A percentile compares a stretch with the other conserved stretches of the same genome.
These are phyloP conservation scores for Verbascum thapsus DNA, from an alignment of 257 asterid genomes.

Conservation along the genomic window DNA sequence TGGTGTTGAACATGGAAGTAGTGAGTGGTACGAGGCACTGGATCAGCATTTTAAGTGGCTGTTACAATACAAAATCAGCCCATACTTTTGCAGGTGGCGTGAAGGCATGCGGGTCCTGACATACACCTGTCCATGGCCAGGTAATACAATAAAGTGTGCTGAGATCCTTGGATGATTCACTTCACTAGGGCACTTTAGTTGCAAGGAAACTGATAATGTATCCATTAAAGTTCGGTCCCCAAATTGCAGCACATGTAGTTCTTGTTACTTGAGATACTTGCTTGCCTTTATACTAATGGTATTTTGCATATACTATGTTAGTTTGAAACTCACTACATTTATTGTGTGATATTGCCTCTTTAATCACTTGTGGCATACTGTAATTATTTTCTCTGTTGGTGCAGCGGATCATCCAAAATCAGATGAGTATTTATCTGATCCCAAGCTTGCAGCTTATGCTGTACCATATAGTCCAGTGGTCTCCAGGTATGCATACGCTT, in stretches of 20 bases:
- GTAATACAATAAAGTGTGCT: constrained; percentile 43
- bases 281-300: background rate
- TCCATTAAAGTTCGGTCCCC: constrained; percentile 13
- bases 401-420: constrained; percentile 98
- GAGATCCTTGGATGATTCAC: background rate
- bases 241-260: background rate
- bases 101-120: constrained; percentile 94
- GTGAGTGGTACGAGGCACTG: constrained; percentile 83
- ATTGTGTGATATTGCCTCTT: constrained; percentile 4
- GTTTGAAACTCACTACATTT: constrained; percentile 7
- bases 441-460: constrained; percentile 98
- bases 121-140: constrained; percentile 99
- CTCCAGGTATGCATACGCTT: constrained; percentile 52
- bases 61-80: constrained; percentile 91
- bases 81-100: constrained; percentile 98
- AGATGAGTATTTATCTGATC: constrained; percentile 90
- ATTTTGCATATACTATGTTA: background rate
- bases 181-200: constrained; percentile 8
- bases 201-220: constrained; percentile 13
- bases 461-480: constrained; percentile 84
- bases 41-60: constrained; percentile 96
- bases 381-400: constrained; percentile 31
- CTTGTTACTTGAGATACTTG: background rate
- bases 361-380: background rate
- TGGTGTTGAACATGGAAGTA: constrained; percentile 95